Base-by-base conservation (phyloP, 305 asterid genomes). In the Andrographis paniculata region DNA sequence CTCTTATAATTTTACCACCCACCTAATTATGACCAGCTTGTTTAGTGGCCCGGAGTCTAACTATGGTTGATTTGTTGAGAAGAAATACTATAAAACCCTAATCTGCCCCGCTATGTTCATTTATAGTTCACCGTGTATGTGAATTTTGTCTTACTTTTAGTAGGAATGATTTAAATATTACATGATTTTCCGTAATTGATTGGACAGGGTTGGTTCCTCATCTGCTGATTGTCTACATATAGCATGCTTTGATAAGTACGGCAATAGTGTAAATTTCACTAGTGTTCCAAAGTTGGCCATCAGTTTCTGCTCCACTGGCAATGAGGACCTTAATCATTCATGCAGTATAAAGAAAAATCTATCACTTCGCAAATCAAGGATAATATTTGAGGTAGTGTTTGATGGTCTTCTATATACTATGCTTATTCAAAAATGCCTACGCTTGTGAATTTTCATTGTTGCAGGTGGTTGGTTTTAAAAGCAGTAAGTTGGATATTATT, bases 131-230 rank as follows among this genome's bases (percentile, higher is more conserved):
- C 8, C 20, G 9, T 13, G 13, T 21, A 17, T 9, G 18, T 23
- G 24, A 27, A 23, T 13, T 44, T 4, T 5, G 8, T 31, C 13
- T 28, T 51, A 5, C 23, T 27, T 49, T 31, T 14, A 5, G 37
- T 19, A 16, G 40, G 35, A 41, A 28, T 21, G 0, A 11, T 23
- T 14, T 50, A 35, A 44, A 45, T 24, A 39, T 44, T 22, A 8
- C 13, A 45, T 48, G 41, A 22, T 42, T 46, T 38, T 36, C 14
- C 12, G 2, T 37, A 22, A 22, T 37, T 49, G 52, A 48, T 45
- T 72, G 59, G 50, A 60, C 82, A 77, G 94, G 70, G 72, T 75
- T 58, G 94, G 80, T 23, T 63, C 61, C 24, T 53, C 16, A 59
- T 61, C 57, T 54, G 69, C 57, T 70, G 37, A 64, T 38, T 24